These are phyloP conservation scores for Penicillium sp. DNA, from an alignment of 2,329 filamentous ascomycete genomes.

Conservation along the genomic window DNA sequence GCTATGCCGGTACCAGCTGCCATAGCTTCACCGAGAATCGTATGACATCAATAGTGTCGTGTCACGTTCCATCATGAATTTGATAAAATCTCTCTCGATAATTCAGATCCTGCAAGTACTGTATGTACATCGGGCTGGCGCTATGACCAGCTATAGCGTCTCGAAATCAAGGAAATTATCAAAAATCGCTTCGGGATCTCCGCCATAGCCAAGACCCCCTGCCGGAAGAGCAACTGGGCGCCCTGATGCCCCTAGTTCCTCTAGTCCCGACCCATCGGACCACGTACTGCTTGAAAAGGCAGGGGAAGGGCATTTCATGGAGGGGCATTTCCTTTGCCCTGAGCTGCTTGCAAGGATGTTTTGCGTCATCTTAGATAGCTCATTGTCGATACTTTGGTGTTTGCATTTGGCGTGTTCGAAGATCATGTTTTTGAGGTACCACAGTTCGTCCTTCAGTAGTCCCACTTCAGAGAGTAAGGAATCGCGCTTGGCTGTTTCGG, in stretches of 20 bases:
- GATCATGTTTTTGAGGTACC: conserved; percentile 27
- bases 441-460: conserved; percentile 25
- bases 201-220: background rate
- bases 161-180: conserved; percentile 17
- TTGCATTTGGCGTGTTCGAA: conserved; percentile 28
- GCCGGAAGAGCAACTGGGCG: conserved; percentile 6
- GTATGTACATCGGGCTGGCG: background rate
- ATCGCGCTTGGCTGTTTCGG: conserved; percentile 27
- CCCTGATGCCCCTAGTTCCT: background rate
- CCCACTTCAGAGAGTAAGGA: conserved; percentile 21
- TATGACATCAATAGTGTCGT: conserved; percentile 9
- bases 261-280: conserved; percentile 21
- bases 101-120: background rate
- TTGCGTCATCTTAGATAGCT: conserved; percentile 25
- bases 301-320: conserved; percentile 14
- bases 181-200: conserved; percentile 13
- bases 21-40: background rate
- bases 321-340: conserved; percentile 7
- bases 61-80: conserved; percentile 1
- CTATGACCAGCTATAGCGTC: background rate
- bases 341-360: conserved; percentile 4
- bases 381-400: conserved; percentile 24
- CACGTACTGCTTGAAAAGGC: conserved; percentile 17
- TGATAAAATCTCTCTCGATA: background rate
- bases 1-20: background rate